Evolutionary conservation across 1,139 yeast species (phyloP).

Genomic region (Geotrichum aggregatum): DNA sequence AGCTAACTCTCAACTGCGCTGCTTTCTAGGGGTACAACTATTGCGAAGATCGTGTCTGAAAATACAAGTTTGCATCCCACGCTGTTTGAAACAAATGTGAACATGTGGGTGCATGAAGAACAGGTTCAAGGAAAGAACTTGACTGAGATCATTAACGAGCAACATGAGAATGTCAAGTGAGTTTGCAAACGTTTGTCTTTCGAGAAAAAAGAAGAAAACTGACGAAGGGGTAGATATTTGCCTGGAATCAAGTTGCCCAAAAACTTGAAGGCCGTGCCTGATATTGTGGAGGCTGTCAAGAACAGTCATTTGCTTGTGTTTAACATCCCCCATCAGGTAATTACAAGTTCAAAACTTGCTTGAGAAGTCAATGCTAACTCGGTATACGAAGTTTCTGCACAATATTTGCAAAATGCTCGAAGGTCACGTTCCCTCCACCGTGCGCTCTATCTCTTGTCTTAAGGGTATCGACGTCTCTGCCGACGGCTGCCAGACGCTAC

Average conservation of each 20-base stretch:
- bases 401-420: conserved; percentile 67
- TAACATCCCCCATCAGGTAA: conserved; percentile 81
- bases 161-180: conserved; percentile 77
- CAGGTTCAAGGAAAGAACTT: conserved; percentile 56
- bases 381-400: conserved; percentile 49
- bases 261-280: conserved; percentile 82
- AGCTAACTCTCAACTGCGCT: too few species aligned
- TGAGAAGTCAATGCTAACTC: not conserved
- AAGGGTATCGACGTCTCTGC: conserved; percentile 85
- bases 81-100: conserved; percentile 62
- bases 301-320: conserved; percentile 80
- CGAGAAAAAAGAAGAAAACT: not conserved
- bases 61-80: conserved; percentile 66
- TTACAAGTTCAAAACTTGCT: conserved; percentile 19
- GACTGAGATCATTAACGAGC: conserved; percentile 79
- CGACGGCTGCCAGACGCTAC: conserved; percentile 73
- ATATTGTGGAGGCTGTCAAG: conserved; percentile 62
- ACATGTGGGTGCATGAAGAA: conserved; percentile 96
- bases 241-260: conserved; percentile 77
- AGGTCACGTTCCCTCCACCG: conserved; percentile 63
- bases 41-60: conserved; percentile 89
- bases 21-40: conserved; percentile 70
- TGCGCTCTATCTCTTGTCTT: conserved; percentile 85
- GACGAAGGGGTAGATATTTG: conserved; percentile 45
- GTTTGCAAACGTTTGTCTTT: conserved; percentile 31